Base-by-base conservation (phyloP, 202 grass and related monocot species). In the Dendrocalamus latiflorus region DNA sequence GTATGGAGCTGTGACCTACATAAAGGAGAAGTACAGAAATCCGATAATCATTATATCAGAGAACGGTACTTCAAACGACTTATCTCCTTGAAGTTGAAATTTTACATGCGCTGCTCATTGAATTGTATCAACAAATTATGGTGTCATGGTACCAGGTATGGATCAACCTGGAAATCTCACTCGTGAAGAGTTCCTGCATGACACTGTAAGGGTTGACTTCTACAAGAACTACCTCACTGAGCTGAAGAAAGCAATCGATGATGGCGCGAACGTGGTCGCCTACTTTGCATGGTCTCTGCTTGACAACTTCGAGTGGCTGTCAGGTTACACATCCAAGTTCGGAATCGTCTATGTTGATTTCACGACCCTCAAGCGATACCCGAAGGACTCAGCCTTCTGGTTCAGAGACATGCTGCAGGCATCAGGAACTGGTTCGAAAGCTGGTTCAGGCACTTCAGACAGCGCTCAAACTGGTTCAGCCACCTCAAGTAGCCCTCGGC, bases 241-340 rank as follows among this genome's bases (percentile, higher is more conserved):
- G n/a, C n/a, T n/a, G n/a, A n/a, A n/a, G n/a, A n/a, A n/a, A n/a
- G n/a, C n/a, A n/a, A n/a, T n/a, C n/a, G n/a, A n/a, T n/a, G n/a
- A n/a, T n/a, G n/a, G n/a, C 3, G 88, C 91, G 0, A 92, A 90
- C 39, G 91, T 97, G 68, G 60, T 92, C 1, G 91, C 49, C 42
- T 97, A 94, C 67, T 97, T 97, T 48, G 94, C 91, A 0, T 94
- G 91, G 94, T 97, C 94, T 6, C 80, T 97, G 34, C 90, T 94
- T 17, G 94, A 97, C 81, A 97, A 97, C 87, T 97, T 97, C 25
- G 94, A 97, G 77, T 97, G 91, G 94, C 83, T 83, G 58, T 85
- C 87, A 36, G 94, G 94, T 17, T 94, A 92, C 85, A 90, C 94
- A 8, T 94, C 91, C 51, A 93, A 89, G 70, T 97, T 97, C 18